Evolutionary conservation across 768 basidiomycete species (phyloP).

Genomic region (Russula compacta): DNA sequence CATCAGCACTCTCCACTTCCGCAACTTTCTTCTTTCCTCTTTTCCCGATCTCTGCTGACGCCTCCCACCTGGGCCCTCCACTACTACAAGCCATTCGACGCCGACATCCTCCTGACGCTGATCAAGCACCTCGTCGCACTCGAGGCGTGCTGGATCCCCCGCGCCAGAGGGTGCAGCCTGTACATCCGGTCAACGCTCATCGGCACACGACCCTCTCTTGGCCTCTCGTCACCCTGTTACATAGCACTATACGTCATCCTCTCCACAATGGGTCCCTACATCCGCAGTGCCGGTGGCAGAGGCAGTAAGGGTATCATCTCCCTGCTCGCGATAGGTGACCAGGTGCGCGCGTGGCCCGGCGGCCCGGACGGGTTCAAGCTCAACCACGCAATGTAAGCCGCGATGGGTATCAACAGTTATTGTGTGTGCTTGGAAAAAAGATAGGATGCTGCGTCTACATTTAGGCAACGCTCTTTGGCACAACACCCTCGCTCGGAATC

Average conservation of each 20-base stretch:
- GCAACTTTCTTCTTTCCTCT: too few species aligned
- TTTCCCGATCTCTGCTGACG: too few species aligned
- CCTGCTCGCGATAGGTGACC: conserved; percentile 36
- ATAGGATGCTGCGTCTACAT: too few species aligned
- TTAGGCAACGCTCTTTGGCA: too few species aligned
- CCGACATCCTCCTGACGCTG: too few species aligned
- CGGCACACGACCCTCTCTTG: conserved; percentile 38
- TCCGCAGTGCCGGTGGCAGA: conserved; percentile 20
- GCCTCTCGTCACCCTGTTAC: conserved; percentile 66
- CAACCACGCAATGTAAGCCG: too few species aligned
- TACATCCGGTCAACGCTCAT: conserved; percentile 81
- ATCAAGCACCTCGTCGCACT: conserved; percentile 54
- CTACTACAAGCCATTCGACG: conserved; percentile 21
- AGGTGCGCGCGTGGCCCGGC: conserved; percentile 41
- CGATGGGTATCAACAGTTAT: too few species aligned
- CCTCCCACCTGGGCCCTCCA: too few species aligned
- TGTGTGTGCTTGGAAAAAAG: too few species aligned
- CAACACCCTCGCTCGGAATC: too few species aligned
- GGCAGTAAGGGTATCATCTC: conserved; percentile 25
- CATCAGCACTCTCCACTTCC: not conserved
- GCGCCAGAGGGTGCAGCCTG: conserved; percentile 58
- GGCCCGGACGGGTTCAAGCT: conserved; percentile 45
- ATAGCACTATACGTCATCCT: conserved; percentile 82
- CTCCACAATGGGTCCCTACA: conserved; percentile 51
- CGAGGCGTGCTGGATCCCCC: conserved; percentile 83